phyloP scores from a whole-genome alignment of 306 rosid species.

The Cucumis hystrix region DNA sequence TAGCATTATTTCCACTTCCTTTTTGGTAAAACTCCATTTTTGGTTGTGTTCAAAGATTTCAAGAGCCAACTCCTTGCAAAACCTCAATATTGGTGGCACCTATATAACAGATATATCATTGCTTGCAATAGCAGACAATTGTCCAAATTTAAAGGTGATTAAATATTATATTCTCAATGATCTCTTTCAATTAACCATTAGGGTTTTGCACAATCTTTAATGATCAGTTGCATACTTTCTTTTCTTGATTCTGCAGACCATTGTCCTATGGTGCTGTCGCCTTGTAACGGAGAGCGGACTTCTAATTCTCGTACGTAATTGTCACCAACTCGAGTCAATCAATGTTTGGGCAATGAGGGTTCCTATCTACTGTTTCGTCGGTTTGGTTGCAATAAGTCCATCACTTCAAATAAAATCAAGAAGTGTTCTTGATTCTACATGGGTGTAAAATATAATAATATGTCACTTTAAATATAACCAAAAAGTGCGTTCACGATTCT shows the following conservation, averaged over 20 bases:
- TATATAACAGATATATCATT: constrained; percentile 80
- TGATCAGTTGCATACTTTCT: neutral
- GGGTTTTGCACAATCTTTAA: neutral
- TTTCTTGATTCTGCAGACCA: constrained; percentile 32
- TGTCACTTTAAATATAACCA: constrained; percentile 43
- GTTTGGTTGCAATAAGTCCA: constrained; percentile 41
- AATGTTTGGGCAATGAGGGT: constrained; percentile 85
- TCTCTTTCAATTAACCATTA: neutral
- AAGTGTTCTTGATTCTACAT: constrained; percentile 14
- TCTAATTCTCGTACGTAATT: constrained; percentile 44
- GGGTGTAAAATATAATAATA: neutral
- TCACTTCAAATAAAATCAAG: constrained; percentile 49
- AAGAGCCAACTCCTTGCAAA: constrained; percentile 50
- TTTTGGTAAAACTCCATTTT: neutral
- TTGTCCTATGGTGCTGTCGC: constrained; percentile 86
- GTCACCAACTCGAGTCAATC: constrained; percentile 58
- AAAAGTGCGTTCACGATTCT: constrained; percentile 15
- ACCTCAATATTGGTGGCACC: constrained; percentile 85
- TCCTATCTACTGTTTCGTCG: constrained; percentile 49
- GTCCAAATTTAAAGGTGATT: constrained; percentile 63
- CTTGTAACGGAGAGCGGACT: constrained; percentile 76
- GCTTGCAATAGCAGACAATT: constrained; percentile 46
- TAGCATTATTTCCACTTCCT: neutral
- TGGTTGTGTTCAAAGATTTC: constrained; percentile 40
- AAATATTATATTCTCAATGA: neutral